Evolutionary conservation across 352 stramenopile species (phyloP).

Genomic region (Phytophthora pluvialis): DNA sequence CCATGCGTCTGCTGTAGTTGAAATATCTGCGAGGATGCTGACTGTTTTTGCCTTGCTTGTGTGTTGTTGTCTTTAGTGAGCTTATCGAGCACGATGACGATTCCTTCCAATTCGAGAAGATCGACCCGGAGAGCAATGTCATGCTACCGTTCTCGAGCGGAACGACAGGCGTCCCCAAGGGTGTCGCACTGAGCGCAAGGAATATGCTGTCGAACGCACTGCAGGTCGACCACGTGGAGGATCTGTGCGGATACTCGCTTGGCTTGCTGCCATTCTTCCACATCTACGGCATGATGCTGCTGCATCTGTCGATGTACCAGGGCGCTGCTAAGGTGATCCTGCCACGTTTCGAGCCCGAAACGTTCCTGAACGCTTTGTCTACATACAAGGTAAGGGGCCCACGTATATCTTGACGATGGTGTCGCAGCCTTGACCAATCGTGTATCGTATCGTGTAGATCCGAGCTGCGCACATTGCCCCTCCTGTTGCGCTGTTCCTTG

Average conservation of each 20-base stretch:
- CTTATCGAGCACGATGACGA: conserved; percentile 43
- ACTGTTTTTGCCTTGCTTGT: conserved; percentile 37
- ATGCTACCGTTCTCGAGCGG: conserved; percentile 94
- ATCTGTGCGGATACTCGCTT: conserved; percentile 60
- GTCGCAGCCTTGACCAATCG: neutral
- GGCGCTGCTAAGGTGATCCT: conserved; percentile 87
- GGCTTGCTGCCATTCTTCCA: conserved; percentile 94
- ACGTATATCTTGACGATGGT: neutral
- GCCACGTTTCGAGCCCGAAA: conserved; percentile 89
- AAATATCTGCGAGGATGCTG: neutral
- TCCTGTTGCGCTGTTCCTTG: conserved; percentile 84
- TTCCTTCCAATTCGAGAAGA: conserved; percentile 31
- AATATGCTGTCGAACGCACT: conserved; percentile 93
- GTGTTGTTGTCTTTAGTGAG: conserved; percentile 41
- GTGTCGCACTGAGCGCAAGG: conserved; percentile 73
- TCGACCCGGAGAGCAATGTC: conserved; percentile 60
- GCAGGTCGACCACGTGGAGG: conserved; percentile 76
- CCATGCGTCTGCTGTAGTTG: neutral
- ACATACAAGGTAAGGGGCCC: conserved; percentile 54
- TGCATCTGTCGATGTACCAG: conserved; percentile 86
- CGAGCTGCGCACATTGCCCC: conserved; percentile 80
- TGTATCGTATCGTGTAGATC: conserved; percentile 31
- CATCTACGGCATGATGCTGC: conserved; percentile 92
- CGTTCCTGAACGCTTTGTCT: conserved; percentile 83
- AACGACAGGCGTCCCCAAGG: conserved; percentile 93